A percentile compares a stretch with the other conserved stretches of the same genome.
These are phyloP conservation scores for Testicularia cyperi DNA, from an alignment of 1,284 basidiomycete genomes.

Conservation along the genomic window DNA sequence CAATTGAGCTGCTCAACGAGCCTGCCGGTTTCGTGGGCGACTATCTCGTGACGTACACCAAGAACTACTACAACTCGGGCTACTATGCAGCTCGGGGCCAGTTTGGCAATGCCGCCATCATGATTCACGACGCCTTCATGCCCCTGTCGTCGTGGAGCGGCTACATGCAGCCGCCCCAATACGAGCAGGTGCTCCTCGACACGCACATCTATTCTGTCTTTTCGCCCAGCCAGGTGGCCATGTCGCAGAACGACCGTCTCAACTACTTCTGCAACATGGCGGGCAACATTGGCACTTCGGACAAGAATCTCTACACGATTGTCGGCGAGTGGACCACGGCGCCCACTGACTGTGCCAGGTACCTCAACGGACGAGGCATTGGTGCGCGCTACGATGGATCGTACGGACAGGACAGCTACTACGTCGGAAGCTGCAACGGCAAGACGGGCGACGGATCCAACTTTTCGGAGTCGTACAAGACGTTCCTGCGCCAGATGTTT, in stretches of 20 bases:
- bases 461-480: slow-evolving; percentile 79
- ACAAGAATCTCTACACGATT: slow-evolving; percentile 47
- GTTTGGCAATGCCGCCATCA: slow-evolving; percentile 47
- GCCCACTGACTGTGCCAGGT: slow-evolving; percentile 80
- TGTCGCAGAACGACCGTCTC: slow-evolving; percentile 41
- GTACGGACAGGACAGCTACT: slow-evolving; percentile 59
- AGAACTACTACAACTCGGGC: slow-evolving; percentile 34
- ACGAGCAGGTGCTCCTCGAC: slow-evolving; percentile 75
- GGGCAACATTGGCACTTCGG: slow-evolving; percentile 26
- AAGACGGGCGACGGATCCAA: slow-evolving; percentile 72
- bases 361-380: slow-evolving; percentile 68
- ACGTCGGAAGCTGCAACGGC: slow-evolving; percentile 73
- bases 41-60: slow-evolving; percentile 32
- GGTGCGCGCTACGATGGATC: slow-evolving; percentile 82
- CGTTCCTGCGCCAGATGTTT: slow-evolving; percentile 77
- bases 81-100: slow-evolving; percentile 35
- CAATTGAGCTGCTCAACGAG: slow-evolving; percentile 56
- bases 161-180: slow-evolving; percentile 67
- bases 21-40: slow-evolving; percentile 36
- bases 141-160: slow-evolving; percentile 73
- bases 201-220: slow-evolving; percentile 59
- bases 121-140: slow-evolving; percentile 86
- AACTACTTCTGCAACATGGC: slow-evolving; percentile 41
- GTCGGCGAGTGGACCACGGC: slow-evolving; percentile 64
- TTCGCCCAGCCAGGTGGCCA: slow-evolving; percentile 25